Conservation (phyloP, 495 filamentous ascomycete species). For the Xylaria cubensis region DNA sequence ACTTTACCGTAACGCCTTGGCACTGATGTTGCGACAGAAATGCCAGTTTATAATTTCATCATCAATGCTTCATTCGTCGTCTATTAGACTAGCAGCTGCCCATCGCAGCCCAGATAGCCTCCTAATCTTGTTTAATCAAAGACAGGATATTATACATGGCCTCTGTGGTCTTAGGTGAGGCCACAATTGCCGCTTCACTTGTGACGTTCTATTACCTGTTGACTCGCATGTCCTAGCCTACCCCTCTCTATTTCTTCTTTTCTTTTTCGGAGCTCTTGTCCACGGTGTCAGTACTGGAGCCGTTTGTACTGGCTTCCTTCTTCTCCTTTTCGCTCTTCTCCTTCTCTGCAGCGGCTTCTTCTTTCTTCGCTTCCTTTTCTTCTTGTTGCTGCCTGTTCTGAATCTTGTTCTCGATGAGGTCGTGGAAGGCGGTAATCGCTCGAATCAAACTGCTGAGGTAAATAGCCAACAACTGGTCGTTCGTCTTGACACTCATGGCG, state of each 20-base stretch:
- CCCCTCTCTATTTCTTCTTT: conserved; percentile 60
- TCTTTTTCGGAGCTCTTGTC: conserved; percentile 70
- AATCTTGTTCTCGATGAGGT: conserved; percentile 99
- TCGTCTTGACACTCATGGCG: conserved; percentile 98
- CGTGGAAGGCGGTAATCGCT: conserved; percentile 98
- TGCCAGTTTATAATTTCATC: conserved; percentile 3
- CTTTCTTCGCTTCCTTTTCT: conserved; percentile 86
- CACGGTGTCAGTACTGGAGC: conserved; percentile 68
- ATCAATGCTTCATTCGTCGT: conserved; percentile 23
- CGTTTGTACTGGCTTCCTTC: conserved; percentile 65
- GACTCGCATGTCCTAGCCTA: conserved; percentile 23
- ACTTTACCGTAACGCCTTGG: not conserved
- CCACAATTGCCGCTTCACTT: conserved; percentile 15
- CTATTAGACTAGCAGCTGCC: conserved; percentile 12
- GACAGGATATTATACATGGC: conserved; percentile 38
- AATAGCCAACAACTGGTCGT: conserved; percentile 97
- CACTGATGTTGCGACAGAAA: not conserved
- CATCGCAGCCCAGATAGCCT: not conserved
- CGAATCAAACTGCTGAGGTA: conserved; percentile 96
- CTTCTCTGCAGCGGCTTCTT: conserved; percentile 59
- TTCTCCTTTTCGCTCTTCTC: conserved; percentile 62
- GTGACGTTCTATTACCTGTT: conserved; percentile 9
- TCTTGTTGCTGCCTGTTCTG: conserved; percentile 97
- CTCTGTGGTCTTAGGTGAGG: conserved; percentile 5
- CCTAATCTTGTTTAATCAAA: conserved; percentile 9